These are phyloP conservation scores for Salix arbutifolia DNA, from an alignment of 345 rosid genomes.

Conservation along the genomic window DNA sequence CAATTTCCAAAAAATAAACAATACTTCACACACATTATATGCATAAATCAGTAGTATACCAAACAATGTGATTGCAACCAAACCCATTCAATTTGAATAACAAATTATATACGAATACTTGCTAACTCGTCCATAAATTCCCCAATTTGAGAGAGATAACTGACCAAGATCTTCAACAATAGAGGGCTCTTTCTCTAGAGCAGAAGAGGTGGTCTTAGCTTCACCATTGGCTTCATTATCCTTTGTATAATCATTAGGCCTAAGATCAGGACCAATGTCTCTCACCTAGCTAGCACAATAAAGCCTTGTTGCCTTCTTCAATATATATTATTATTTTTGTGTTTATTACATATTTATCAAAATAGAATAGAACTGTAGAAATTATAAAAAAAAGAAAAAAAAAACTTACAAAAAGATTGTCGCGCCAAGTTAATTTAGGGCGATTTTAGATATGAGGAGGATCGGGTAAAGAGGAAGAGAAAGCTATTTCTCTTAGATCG, in stretches of 20 bases:
- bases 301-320: slow-evolving; percentile 89
- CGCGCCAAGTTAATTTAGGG: slow-evolving; percentile 76
- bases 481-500: slow-evolving; percentile 85
- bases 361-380: background rate
- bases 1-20: background rate
- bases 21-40: background rate
- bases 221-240: slow-evolving; percentile 35
- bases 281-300: slow-evolving; percentile 92
- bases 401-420: slow-evolving; percentile 51
- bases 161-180: slow-evolving; percentile 85
- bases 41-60: background rate
- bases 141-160: background rate
- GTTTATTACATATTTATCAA: background rate
- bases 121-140: background rate
- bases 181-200: slow-evolving; percentile 58
- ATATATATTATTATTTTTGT: slow-evolving; percentile 37
- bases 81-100: background rate
- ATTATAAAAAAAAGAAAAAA: background rate
- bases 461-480: slow-evolving; percentile 85
- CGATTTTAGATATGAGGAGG: slow-evolving; percentile 77
- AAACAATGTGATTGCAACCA: background rate
- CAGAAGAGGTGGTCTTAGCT: slow-evolving; percentile 7
- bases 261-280: slow-evolving; percentile 91
- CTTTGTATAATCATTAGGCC: slow-evolving; percentile 76
- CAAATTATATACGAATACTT: background rate